Evolutionary conservation across 2,329 filamentous ascomycete species (phyloP), one percentile per base, ranked within the genome.

Genomic region (Colletotrichum sp.): DNA sequence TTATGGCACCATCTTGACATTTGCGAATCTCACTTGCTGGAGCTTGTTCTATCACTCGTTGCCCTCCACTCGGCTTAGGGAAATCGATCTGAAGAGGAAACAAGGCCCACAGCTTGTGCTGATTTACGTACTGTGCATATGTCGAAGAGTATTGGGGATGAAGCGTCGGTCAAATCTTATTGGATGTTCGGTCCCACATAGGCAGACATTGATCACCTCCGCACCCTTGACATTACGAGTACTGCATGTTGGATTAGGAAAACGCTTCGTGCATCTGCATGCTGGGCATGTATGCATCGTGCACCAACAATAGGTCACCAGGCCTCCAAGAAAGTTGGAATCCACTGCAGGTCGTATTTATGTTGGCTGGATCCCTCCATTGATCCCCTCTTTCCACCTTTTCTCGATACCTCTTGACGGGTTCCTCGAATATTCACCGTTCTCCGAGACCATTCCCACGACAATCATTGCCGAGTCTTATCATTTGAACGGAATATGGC

Each of bases 161-260:
- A 52, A 22, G 0, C 6, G 1, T 22, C 6, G 11, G 11, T 0
- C 44, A 2, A 52, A 13, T 52, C 44, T n/a, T 13, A 22, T 52
- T 22, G n/a, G 44, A 52, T 5, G n/a, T 52, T 1, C 1, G 44
- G 44, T 13, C 44, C 44, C 44, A 13, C 44, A 52, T 13, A 13
- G 3, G 11, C 44, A 8, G 44, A 52, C 6, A 0, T 3, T 52
- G 44, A 52, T 52, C n/a, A 52, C 0, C 44, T 52, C 0, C 1
- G 9, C 11, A 13, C 44, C 44, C 44, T 52, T 6, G 2, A 22
- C 44, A 13, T 2, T 52, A 22, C 5, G 0, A 22, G 44, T 13
- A 52, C 44, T 52, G 44, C 8, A 4, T 52, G 44, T 52, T 52
- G 2, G 4, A 52, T 52, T 13, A 52, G 44, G 44, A 52, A 22